Conservation (phyloP, 352 stramenopile genomes). For the Aphanomyces euteiches region DNA sequence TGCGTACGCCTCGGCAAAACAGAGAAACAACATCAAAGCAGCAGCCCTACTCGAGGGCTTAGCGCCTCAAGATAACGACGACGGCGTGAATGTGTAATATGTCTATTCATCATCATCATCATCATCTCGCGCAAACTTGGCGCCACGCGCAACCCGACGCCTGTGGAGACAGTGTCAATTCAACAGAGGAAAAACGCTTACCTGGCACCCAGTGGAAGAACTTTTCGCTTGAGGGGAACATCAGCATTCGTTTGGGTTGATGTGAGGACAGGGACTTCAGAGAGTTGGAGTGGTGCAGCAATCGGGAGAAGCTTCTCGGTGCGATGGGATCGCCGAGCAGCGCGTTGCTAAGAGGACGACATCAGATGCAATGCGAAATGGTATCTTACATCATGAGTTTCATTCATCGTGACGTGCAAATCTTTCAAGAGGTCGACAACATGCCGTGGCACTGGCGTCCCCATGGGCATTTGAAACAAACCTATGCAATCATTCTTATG, state of each 20-base stretch:
- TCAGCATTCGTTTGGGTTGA: not conserved
- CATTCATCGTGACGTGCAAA: not conserved
- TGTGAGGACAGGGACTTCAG: not conserved
- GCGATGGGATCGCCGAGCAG: not conserved
- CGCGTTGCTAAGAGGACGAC: not conserved
- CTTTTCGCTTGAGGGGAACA: conserved; percentile 21
- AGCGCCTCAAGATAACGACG: not conserved
- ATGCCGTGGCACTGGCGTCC: not conserved
- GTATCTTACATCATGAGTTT: conserved; percentile 24
- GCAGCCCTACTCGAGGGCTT: conserved; percentile 2
- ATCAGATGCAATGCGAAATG: not conserved
- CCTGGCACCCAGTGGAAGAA: conserved; percentile 25
- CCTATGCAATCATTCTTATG: not conserved
- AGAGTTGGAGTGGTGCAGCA: not conserved
- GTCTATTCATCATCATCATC: not conserved
- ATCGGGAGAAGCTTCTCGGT: not conserved
- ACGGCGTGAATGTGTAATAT: not conserved
- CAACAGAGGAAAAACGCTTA: not conserved
- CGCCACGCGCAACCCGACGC: not conserved
- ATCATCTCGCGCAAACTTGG: conserved; percentile 8
- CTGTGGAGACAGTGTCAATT: not conserved
- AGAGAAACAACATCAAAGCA: not conserved
- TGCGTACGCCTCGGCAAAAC: conserved; percentile 18
- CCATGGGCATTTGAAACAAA: conserved; percentile 5
- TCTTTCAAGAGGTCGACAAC: not conserved